These are phyloP conservation scores for Penicillium egyptiacum DNA, from an alignment of 495 filamentous ascomycete species.

Conservation along the genomic window DNA sequence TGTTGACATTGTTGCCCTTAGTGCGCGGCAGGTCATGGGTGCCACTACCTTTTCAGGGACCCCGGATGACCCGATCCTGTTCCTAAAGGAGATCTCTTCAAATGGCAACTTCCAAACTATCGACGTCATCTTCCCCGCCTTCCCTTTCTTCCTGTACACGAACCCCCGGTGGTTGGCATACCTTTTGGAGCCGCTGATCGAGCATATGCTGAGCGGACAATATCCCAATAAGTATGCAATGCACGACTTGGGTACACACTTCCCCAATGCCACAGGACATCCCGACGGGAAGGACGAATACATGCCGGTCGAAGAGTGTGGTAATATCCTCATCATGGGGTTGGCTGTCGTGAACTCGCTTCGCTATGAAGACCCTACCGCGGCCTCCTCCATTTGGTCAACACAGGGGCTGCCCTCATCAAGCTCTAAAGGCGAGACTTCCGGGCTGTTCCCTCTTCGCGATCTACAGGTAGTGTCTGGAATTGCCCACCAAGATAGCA, in stretches of 20 bases:
- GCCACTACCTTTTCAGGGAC: conserved; percentile 88
- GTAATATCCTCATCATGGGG: conserved; percentile 95
- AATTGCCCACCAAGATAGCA: conserved; percentile 49
- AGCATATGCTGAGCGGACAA: conserved; percentile 87
- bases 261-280: conserved; percentile 92
- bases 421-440: conserved; percentile 18
- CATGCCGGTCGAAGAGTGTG: conserved; percentile 97
- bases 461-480: conserved; percentile 44
- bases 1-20: conserved; percentile 82
- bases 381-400: conserved; percentile 54
- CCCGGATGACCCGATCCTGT: conserved; percentile 77
- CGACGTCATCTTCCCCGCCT: conserved; percentile 94
- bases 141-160: conserved; percentile 94
- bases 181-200: conserved; percentile 83
- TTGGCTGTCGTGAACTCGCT: conserved; percentile 82
- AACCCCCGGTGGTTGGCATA: conserved; percentile 91
- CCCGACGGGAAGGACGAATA: conserved; percentile 86
- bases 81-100: conserved; percentile 93
- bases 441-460: conserved; percentile 43
- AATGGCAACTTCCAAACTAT: conserved; percentile 95
- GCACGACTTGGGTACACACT: conserved; percentile 87
- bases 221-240: conserved; percentile 91
- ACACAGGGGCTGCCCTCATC: conserved; percentile 29
- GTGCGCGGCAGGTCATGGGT: conserved; percentile 89
- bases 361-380: conserved; percentile 61